Conservation (phyloP, 2,329 filamentous ascomycete species). For the Xylaria multiplex region DNA sequence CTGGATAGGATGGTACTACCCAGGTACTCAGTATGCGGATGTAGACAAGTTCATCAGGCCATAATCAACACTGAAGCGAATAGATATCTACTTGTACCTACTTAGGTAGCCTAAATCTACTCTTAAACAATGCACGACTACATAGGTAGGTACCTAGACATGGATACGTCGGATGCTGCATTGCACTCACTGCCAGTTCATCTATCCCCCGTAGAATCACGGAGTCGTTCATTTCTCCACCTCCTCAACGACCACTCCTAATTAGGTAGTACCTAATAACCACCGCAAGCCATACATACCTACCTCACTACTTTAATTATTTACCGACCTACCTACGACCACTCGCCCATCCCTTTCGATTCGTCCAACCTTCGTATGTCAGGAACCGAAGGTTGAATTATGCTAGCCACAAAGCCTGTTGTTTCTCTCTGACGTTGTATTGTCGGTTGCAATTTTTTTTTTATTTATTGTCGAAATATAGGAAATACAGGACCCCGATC, state of each 20-base stretch:
- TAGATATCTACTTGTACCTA: no score
- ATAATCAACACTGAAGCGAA: not conserved
- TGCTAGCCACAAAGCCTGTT: slow-evolving; percentile 29
- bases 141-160: no score
- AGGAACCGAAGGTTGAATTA: slow-evolving; percentile 28
- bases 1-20: no score
- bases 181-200: slow-evolving; percentile 12
- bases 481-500: slow-evolving; percentile 27
- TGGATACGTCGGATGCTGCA: slow-evolving; percentile 10
- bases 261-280: not conserved
- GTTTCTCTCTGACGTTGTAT: slow-evolving; percentile 20
- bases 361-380: slow-evolving; percentile 29
- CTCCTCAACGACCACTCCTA: slow-evolving; percentile 46
- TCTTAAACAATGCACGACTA: no score
- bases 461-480: slow-evolving; percentile 24
- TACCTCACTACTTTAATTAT: slow-evolving; percentile 10
- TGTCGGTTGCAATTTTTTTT: slow-evolving; percentile 19
- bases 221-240: slow-evolving; percentile 44
- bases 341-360: slow-evolving; percentile 23
- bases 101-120: no score
- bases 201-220: slow-evolving; percentile 24
- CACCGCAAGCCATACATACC: not conserved
- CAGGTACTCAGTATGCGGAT: no score
- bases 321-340: slow-evolving; percentile 11
- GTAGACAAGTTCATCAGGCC: not conserved